Evolutionary conservation across 495 filamentous ascomycete species (phyloP).

Genomic region (Neurospora pannonica): DNA sequence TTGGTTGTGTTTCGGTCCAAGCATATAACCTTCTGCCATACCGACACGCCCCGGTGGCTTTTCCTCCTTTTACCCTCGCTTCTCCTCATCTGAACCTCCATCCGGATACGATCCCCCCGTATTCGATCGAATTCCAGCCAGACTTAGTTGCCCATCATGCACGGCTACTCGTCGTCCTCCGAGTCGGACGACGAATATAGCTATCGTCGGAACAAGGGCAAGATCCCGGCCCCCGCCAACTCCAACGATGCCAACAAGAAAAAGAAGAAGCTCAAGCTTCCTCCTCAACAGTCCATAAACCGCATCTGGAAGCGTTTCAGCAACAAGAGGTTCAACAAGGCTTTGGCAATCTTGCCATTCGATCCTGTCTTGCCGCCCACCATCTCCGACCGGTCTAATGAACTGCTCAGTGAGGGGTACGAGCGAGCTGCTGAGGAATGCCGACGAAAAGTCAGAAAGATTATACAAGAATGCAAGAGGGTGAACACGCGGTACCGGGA

Average conservation of each 20-base stretch:
- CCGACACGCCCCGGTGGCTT: not conserved
- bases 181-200: constrained; percentile 26
- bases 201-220: constrained; percentile 22
- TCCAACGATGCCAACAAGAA: constrained; percentile 31
- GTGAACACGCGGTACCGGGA: constrained; percentile 90
- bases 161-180: constrained; percentile 28
- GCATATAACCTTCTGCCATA: not conserved
- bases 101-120: not conserved
- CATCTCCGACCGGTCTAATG: constrained; percentile 36
- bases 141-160: constrained; percentile 17
- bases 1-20: not conserved
- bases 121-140: not conserved
- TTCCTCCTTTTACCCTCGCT: not conserved
- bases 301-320: constrained; percentile 76
- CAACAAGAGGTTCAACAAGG: constrained; percentile 46
- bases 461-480: constrained; percentile 72
- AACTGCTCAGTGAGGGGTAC: constrained; percentile 50
- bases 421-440: constrained; percentile 69
- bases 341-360: constrained; percentile 37
- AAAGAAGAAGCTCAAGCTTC: constrained; percentile 47
- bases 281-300: constrained; percentile 67
- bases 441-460: constrained; percentile 70
- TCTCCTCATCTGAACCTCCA: not conserved
- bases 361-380: constrained; percentile 37
- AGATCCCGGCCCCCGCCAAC: constrained; percentile 9